These are phyloP conservation scores for Pseudogymnoascus sp. DNA, from an alignment of 2,329 filamentous ascomycete species.

Conservation along the genomic window DNA sequence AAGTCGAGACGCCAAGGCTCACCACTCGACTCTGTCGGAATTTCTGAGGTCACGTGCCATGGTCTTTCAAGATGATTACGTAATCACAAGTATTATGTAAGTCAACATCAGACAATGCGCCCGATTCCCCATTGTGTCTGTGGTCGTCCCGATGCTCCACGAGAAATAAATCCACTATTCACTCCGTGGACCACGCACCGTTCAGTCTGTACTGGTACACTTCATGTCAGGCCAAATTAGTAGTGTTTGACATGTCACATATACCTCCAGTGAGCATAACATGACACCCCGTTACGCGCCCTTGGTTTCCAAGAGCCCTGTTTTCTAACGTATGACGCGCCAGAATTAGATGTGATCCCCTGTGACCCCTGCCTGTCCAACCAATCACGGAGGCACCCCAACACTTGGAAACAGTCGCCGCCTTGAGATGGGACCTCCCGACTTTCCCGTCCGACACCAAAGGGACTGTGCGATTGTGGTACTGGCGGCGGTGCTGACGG, in stretches of 20 bases:
- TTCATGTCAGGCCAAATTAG: not conserved
- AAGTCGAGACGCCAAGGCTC: conserved; percentile 7
- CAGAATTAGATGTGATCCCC: conserved; percentile 5
- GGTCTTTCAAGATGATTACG: not conserved
- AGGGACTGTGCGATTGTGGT: not conserved
- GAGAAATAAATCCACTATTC: not conserved
- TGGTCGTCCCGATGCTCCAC: not conserved
- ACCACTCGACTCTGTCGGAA: not conserved
- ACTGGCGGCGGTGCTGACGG: not conserved
- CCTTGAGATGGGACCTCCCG: conserved; percentile 4
- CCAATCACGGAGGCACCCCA: not conserved
- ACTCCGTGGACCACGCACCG: not conserved
- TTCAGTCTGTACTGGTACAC: conserved; percentile 4
- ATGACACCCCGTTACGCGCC: conserved; percentile 8
- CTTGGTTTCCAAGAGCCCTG: conserved; percentile 7
- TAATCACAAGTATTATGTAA: not conserved
- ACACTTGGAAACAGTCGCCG: conserved; percentile 6
- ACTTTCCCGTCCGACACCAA: not conserved
- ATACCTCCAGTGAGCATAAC: not conserved
- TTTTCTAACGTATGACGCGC: conserved; percentile 8
- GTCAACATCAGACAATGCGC: not conserved
- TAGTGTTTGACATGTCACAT: not conserved
- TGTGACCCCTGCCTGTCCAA: not conserved
- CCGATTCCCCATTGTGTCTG: not conserved
- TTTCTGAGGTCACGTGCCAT: not conserved